phyloP scores from a whole-genome alignment of 192 early-diverging fungal genomes.

The Funneliformis geosporum region DNA sequence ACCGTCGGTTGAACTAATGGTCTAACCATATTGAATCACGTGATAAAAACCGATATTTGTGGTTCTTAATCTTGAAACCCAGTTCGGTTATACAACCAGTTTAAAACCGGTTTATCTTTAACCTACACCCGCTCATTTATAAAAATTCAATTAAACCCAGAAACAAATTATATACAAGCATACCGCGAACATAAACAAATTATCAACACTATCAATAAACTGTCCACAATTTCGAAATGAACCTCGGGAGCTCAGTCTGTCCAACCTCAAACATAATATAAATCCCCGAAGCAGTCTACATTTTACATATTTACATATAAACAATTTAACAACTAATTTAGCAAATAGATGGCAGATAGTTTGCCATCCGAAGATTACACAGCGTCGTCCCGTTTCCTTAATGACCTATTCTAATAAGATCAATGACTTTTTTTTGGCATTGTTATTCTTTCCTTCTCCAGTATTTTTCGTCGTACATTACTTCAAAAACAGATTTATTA shows the following conservation, averaged over 20 bases:
- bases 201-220: conserved; percentile 24
- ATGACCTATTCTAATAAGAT: conserved; percentile 23
- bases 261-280: conserved; percentile 15
- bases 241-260: conserved; percentile 16
- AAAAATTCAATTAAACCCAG: too few species aligned
- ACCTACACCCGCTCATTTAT: too few species aligned
- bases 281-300: not conserved
- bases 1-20: too few species aligned
- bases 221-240: conserved; percentile 25
- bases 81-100: too few species aligned
- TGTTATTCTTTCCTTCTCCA: conserved; percentile 28
- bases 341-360: too few species aligned
- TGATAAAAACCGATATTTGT: too few species aligned
- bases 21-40: too few species aligned
- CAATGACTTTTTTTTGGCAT: conserved; percentile 15
- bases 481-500: conserved; percentile 5
- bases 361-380: conserved; percentile 9
- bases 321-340: too few species aligned
- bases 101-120: too few species aligned
- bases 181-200: conserved; percentile 12
- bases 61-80: too few species aligned
- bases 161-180: not conserved
- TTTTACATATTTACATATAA: too few species aligned
- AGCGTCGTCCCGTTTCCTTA: not conserved
- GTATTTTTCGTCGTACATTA: conserved; percentile 24